Evolutionary conservation across 768 basidiomycete species (phyloP), one percentile per base, ranked within the genome.

Genomic region (Trametes coccinea): DNA sequence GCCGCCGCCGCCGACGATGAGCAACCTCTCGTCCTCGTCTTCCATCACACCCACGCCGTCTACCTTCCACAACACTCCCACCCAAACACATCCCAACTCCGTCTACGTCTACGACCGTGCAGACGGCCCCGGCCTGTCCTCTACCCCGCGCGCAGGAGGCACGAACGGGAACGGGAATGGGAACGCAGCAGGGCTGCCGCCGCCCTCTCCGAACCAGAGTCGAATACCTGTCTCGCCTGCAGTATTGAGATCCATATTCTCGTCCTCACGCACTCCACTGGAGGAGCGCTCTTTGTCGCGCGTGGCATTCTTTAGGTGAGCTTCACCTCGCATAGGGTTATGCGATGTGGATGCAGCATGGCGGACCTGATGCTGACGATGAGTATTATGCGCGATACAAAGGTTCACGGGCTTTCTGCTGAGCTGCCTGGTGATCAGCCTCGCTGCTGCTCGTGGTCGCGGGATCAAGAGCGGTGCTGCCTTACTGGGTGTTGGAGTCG

Each of bases 201-300:
- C 49, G 50, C 50, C 81, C 72, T 45, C 80, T 75, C 14, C 50
- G n/a, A 65, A 43, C 10, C 77, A 81, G 11, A 84, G 83, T 60
- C 83, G 88, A 29, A 89, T 93, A 53, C 91, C 92, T 57, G 89
- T 93, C 17, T 93, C 92, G 0, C 92, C 92, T 9, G 88, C 89
- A 9, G 87, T 90, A 1, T 72, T 94, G 60, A 81, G 92, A 43
- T 87, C 89, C 53, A 94, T 94, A 66, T 94, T 94, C 72, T 85
- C 92, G 30, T 93, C 91, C 11, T 93, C 92, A 22, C 84, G 92
- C 13, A 88, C 89, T 0, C 84, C 88, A 2, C 77, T 88, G 57
- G 92, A 94, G 71, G 92, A 94, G 72, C 84, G 92, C 31, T 86
- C 89, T 0, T 86, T 94, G 54, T 94, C 92, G 41, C 84, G 91